Evolutionary conservation across 495 filamentous ascomycete genomes (phyloP).

Genomic region (Lentithecium fluviatile): DNA sequence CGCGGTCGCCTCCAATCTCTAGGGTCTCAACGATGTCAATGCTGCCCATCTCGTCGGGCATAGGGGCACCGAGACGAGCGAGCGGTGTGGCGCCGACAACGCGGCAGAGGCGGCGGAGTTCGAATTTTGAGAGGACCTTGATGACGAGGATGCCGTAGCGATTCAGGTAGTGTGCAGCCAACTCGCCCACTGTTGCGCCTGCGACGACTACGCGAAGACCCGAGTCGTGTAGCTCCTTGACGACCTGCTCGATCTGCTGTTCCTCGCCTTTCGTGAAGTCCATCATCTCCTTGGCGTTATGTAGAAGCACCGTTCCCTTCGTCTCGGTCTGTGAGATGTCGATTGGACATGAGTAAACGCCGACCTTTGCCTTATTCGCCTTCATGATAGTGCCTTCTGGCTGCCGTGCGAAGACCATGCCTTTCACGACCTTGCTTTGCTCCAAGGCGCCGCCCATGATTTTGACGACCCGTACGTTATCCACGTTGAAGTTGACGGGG

Average conservation of each 20-base stretch:
- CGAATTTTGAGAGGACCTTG: slow-evolving; percentile 98
- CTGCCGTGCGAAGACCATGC: slow-evolving; percentile 96
- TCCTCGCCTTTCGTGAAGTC: slow-evolving; percentile 98
- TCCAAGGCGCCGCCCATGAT: slow-evolving; percentile 97
- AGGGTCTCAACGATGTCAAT: slow-evolving; percentile 95
- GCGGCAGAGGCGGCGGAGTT: slow-evolving; percentile 87
- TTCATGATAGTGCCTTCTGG: slow-evolving; percentile 85
- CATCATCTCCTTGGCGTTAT: slow-evolving; percentile 98
- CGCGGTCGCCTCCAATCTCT: slow-evolving; percentile 97
- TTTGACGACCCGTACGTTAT: slow-evolving; percentile 98
- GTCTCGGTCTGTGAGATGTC: slow-evolving; percentile 97
- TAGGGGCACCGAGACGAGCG: slow-evolving; percentile 91
- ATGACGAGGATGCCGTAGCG: slow-evolving; percentile 93
- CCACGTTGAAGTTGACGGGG: slow-evolving; percentile 97
- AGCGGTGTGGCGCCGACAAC: slow-evolving; percentile 96
- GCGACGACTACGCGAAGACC: slow-evolving; percentile 89
- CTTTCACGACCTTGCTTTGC: slow-evolving; percentile 91
- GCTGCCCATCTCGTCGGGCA: slow-evolving; percentile 98
- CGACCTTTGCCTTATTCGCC: slow-evolving; percentile 89
- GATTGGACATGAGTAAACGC: slow-evolving; percentile 93
- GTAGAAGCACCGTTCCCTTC: slow-evolving; percentile 97
- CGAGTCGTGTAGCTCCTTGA: slow-evolving; percentile 95
- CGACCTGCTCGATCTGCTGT: slow-evolving; percentile 76
- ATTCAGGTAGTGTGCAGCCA: slow-evolving; percentile 97
- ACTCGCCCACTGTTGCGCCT: slow-evolving; percentile 87